Base-by-base conservation (phyloP, 441 rosid species). In the Bocquillonia castaneifolia region DNA sequence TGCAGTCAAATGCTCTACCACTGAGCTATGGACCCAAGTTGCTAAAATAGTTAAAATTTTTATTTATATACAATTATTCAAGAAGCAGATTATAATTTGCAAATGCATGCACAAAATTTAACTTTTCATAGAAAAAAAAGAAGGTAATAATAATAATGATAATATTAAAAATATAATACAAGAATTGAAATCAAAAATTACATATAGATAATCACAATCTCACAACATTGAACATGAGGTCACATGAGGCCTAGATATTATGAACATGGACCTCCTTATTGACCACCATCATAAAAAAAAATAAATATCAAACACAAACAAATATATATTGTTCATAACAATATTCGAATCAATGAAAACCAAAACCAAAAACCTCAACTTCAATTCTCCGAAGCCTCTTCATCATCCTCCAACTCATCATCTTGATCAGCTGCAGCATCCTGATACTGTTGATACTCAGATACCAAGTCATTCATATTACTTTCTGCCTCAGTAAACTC, bases 1-100 rank as follows among this genome's bases (percentile, higher is more conserved):
- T 86, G 85, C 85, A 89, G 94, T 86, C 90, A 89, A 87, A 81
- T 93, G 89, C 94, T 89, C 91, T 85, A 87, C 92, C 86, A 87
- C 92, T 85, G 90, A 94, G 97, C 96, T 83, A 88, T 81, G 82
- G 85, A 82, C 86, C 90, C 94, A 0, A n/a, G n/a, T n/a, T n/a
- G n/a, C n/a, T n/a, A n/a, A n/a, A n/a, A n/a, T n/a, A n/a, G n/a
- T n/a, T n/a, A n/a, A n/a, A n/a, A n/a, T n/a, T n/a, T n/a, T n/a
- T n/a, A n/a, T n/a, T n/a, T n/a, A n/a, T n/a, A n/a, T n/a, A n/a
- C n/a, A n/a, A n/a, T n/a, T n/a, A n/a, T n/a, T n/a, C n/a, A n/a
- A n/a, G n/a, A n/a, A n/a, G n/a, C n/a, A n/a, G n/a, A n/a, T n/a
- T n/a, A n/a, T n/a, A n/a, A n/a, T n/a, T n/a, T n/a, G n/a, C n/a